Conservation (phyloP, 192 early-diverging fungal species). For the Backusella westeae region DNA sequence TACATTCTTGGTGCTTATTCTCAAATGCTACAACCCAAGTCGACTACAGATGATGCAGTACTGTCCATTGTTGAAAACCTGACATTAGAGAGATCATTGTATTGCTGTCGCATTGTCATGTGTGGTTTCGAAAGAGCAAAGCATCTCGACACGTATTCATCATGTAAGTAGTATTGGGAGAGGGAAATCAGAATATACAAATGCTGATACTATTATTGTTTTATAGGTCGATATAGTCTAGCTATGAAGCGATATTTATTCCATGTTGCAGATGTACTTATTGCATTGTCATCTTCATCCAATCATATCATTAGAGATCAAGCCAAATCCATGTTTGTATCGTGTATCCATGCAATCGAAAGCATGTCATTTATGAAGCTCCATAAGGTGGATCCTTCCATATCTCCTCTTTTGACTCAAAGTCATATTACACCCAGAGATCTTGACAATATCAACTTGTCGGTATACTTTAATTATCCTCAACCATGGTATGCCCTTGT, state of each 20-base stretch:
- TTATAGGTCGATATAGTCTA: background rate
- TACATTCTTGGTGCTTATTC: background rate
- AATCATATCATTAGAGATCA: background rate
- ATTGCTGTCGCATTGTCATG: background rate
- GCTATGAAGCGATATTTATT: conserved; percentile 1
- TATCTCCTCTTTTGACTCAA: background rate
- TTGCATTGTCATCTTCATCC: background rate
- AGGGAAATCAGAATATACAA: background rate
- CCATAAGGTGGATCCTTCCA: background rate
- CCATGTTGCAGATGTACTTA: background rate
- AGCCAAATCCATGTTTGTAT: background rate
- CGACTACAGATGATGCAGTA: background rate
- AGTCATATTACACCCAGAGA: background rate
- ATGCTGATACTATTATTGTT: background rate
- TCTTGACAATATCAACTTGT: background rate
- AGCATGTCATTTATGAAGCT: background rate
- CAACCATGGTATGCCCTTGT: background rate
- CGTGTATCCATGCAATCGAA: background rate
- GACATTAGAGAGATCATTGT: background rate
- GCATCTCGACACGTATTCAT: background rate
- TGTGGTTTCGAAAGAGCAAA: background rate
- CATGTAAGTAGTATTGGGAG: background rate
- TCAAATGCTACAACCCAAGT: background rate
- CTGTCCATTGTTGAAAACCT: background rate
- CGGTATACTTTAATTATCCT: background rate